phyloP scores from a whole-genome alignment of 2,329 filamentous ascomycete species.

The Aureobasidium sp. region DNA sequence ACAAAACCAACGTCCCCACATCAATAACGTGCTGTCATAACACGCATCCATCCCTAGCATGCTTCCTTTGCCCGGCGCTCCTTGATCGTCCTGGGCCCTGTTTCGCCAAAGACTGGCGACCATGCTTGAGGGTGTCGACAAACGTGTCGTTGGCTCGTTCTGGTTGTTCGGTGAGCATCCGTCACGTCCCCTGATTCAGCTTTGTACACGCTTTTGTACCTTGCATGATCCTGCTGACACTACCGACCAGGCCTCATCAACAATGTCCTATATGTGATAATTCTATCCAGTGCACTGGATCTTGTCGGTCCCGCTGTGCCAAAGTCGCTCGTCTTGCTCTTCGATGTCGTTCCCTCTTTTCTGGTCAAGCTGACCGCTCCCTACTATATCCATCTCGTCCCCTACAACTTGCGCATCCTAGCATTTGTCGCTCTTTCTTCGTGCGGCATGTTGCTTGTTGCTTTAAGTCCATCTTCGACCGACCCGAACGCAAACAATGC shows the following conservation, averaged over 20 bases:
- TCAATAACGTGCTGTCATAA: neutral
- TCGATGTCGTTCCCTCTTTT: constrained; percentile 86
- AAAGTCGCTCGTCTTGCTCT: constrained; percentile 86
- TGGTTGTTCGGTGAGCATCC: constrained; percentile 74
- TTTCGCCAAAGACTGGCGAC: constrained; percentile 58
- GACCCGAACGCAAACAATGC: constrained; percentile 25
- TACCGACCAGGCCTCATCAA: constrained; percentile 66
- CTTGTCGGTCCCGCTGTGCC: constrained; percentile 80
- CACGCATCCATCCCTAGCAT: constrained; percentile 13
- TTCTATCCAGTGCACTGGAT: constrained; percentile 89
- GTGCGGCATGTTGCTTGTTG: constrained; percentile 82
- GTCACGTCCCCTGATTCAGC: neutral
- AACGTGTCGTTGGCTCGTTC: constrained; percentile 68
- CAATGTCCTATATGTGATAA: constrained; percentile 96
- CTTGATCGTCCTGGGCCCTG: constrained; percentile 61
- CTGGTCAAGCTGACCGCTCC: constrained; percentile 79
- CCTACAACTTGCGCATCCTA: constrained; percentile 67
- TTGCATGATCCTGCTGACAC: neutral
- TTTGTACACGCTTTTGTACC: neutral
- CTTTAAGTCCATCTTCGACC: constrained; percentile 55
- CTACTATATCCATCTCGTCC: constrained; percentile 84
- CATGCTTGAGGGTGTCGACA: constrained; percentile 59
- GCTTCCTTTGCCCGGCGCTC: constrained; percentile 48
- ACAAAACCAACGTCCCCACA: neutral
- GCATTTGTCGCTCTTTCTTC: constrained; percentile 67